Evolutionary conservation across 768 basidiomycete genomes (phyloP).

Genomic region (Rhodotorula diobovata): DNA sequence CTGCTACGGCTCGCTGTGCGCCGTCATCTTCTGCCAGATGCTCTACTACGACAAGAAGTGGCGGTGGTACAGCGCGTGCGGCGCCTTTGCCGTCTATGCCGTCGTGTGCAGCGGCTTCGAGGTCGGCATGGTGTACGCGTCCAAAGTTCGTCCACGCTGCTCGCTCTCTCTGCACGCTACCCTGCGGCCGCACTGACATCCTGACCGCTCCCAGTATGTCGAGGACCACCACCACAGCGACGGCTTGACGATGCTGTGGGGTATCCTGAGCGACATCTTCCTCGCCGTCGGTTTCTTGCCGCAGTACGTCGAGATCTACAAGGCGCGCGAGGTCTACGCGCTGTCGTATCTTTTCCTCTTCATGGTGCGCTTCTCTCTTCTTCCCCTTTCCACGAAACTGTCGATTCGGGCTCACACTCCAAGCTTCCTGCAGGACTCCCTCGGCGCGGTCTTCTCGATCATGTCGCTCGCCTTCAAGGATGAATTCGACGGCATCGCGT

Average conservation of each 20-base stretch:
- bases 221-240: slow-evolving; percentile 3
- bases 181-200: too few species aligned
- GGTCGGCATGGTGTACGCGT: slow-evolving; percentile 22
- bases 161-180: neutral
- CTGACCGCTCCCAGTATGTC: slow-evolving; percentile 8
- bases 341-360: slow-evolving; percentile 27
- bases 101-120: slow-evolving; percentile 20
- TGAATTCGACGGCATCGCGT: slow-evolving; percentile 14
- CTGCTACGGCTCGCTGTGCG: slow-evolving; percentile 22
- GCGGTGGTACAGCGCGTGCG: neutral
- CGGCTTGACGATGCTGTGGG: slow-evolving; percentile 20
- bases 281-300: slow-evolving; percentile 31
- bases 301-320: slow-evolving; percentile 28
- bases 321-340: slow-evolving; percentile 22
- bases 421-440: slow-evolving; percentile 4
- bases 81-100: slow-evolving; percentile 16
- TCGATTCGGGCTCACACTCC: neutral
- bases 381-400: too few species aligned
- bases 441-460: slow-evolving; percentile 37
- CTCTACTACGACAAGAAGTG: slow-evolving; percentile 31
- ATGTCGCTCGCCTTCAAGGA: slow-evolving; percentile 29
- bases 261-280: slow-evolving; percentile 15
- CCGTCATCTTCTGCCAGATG: slow-evolving; percentile 28
- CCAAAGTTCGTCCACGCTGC: slow-evolving; percentile 2
- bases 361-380: neutral